A percentile compares a stretch with the other conserved stretches of the same genome.
Conservation (phyloP, 495 filamentous ascomycete genomes). For the Penicillium antarcticum region DNA sequence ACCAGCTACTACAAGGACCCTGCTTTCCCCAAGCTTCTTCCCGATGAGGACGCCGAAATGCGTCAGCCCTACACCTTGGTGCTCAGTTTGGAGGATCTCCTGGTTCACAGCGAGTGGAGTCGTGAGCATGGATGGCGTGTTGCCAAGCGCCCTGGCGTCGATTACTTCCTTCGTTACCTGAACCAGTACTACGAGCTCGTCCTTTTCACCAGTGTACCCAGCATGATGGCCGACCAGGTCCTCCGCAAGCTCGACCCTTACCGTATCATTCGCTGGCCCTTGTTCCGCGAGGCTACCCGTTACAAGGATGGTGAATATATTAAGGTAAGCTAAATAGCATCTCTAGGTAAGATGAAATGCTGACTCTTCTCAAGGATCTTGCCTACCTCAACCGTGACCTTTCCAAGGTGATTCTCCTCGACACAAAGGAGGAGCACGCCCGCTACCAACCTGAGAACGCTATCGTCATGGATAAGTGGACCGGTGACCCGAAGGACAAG, state of each 20-base stretch:
- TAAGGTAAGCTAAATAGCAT: conserved; percentile 61
- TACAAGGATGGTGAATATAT: conserved; percentile 95
- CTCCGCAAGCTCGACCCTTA: conserved; percentile 95
- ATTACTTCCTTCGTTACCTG: conserved; percentile 96
- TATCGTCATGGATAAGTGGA: conserved; percentile 87
- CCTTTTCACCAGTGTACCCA: conserved; percentile 84
- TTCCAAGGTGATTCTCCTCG: conserved; percentile 88
- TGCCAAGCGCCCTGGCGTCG: conserved; percentile 90
- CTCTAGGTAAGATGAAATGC: not conserved
- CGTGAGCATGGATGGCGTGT: conserved; percentile 93
- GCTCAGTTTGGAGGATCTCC: conserved; percentile 86
- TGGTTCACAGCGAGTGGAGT: conserved; percentile 91
- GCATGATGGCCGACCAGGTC: conserved; percentile 76
- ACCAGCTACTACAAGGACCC: conserved; percentile 94
- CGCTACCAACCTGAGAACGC: conserved; percentile 89
- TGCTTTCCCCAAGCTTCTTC: conserved; percentile 88
- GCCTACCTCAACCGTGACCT: conserved; percentile 94
- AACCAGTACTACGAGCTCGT: conserved; percentile 97
- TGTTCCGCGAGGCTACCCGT: conserved; percentile 90
- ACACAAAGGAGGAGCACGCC: conserved; percentile 77
- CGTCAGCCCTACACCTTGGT: conserved; percentile 90
- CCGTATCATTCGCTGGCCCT: conserved; percentile 90
- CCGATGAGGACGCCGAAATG: conserved; percentile 77
- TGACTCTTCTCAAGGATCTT: conserved; percentile 63
- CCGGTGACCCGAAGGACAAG: conserved; percentile 73